Percentiles rank a stretch among this genome's conserved stretches.
Evolutionary conservation across 306 rosid genomes (phyloP).

Genomic region (Datisca glomerata): DNA sequence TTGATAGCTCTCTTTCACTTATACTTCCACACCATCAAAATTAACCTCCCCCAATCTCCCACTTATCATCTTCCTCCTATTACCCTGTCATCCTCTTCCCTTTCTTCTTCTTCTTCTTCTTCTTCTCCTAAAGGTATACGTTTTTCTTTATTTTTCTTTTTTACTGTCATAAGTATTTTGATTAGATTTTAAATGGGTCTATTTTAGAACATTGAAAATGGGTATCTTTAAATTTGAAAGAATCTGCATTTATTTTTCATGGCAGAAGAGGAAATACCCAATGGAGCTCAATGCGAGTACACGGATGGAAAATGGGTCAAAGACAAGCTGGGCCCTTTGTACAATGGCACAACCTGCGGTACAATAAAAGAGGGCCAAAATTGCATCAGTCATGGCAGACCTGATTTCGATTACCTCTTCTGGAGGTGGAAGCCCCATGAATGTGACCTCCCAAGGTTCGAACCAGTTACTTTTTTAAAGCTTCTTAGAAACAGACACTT

Average conservation of each 20-base stretch:
- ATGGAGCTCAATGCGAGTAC: slow-evolving; percentile 48
- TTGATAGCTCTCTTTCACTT: slow-evolving; percentile 56
- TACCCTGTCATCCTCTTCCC: slow-evolving; percentile 10
- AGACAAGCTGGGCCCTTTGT: slow-evolving; percentile 52
- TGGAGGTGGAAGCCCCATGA: slow-evolving; percentile 80
- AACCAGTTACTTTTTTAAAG: slow-evolving; percentile 49
- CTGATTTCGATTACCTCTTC: slow-evolving; percentile 48
- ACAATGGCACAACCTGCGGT: slow-evolving; percentile 70
- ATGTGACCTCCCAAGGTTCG: slow-evolving; percentile 67
- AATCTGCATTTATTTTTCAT: neutral
- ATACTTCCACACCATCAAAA: slow-evolving; percentile 45
- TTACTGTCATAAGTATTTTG: too few relatives aligned
- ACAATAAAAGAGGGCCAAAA: slow-evolving; percentile 73
- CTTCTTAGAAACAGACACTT: slow-evolving; percentile 46
- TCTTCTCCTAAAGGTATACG: too few relatives aligned
- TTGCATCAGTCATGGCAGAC: slow-evolving; percentile 64
- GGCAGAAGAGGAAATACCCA: slow-evolving; percentile 34
- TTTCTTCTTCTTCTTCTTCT: neutral
- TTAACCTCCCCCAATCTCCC: slow-evolving; percentile 25
- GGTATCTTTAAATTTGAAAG: neutral
- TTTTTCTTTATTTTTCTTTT: too few relatives aligned
- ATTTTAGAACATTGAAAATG: too few relatives aligned
- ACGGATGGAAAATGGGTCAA: slow-evolving; percentile 60
- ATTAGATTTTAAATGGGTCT: too few relatives aligned
- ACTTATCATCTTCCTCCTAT: slow-evolving; percentile 24